These are phyloP conservation scores for Furcasterigmium furcatum DNA, from an alignment of 2,329 filamentous ascomycete genomes.

Conservation along the genomic window DNA sequence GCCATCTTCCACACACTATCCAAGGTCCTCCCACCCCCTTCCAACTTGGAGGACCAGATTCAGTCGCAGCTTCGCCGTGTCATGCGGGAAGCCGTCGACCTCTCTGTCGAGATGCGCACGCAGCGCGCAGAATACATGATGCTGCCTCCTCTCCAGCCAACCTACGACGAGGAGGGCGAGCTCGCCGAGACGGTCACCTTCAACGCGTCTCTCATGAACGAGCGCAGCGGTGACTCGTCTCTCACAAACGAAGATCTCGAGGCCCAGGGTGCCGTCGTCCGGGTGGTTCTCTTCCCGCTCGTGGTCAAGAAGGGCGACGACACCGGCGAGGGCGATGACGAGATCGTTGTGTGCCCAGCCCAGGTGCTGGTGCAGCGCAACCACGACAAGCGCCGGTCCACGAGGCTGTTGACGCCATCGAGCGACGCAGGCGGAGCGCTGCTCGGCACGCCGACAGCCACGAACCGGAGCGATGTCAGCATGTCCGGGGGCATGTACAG, in stretches of 20 bases:
- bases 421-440: constrained; percentile 48
- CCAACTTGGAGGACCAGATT: constrained; percentile 75
- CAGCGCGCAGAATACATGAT: constrained; percentile 98
- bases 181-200: constrained; percentile 84
- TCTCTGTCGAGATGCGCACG: constrained; percentile 95
- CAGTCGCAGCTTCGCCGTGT: constrained; percentile 83
- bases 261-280: constrained; percentile 71
- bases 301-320: constrained; percentile 97
- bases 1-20: constrained; percentile 81
- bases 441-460: constrained; percentile 27
- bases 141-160: constrained; percentile 90
- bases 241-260: constrained; percentile 68
- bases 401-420: constrained; percentile 39
- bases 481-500: constrained; percentile 19
- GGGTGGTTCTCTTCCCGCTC: constrained; percentile 90
- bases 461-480: constrained; percentile 29
- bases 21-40: constrained; percentile 81
- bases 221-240: constrained; percentile 65
- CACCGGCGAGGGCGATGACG: constrained; percentile 80
- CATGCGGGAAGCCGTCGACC: constrained; percentile 80
- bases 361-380: constrained; percentile 78
- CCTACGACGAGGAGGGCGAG: constrained; percentile 92
- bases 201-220: constrained; percentile 93
- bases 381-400: constrained; percentile 27
- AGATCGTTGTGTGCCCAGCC: constrained; percentile 92